Percentiles rank a stretch among this genome's conserved stretches.
phyloP scores from a whole-genome alignment of 352 stramenopile genomes.

The Globisporangium barbulae region DNA sequence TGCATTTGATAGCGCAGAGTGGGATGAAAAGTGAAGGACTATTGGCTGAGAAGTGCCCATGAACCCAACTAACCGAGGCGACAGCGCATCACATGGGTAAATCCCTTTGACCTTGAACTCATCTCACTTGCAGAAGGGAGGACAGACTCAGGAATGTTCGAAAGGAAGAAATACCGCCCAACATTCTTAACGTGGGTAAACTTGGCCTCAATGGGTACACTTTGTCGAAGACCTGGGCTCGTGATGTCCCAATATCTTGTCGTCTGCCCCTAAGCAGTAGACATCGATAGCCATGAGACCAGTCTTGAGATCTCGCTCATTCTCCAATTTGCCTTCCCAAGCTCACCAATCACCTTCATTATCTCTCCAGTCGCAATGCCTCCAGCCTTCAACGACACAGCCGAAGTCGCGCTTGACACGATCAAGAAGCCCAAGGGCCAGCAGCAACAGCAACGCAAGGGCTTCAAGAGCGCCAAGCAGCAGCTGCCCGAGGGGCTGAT shows the following conservation, averaged over 20 bases:
- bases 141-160: too few species aligned
- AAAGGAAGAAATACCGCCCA: too few species aligned
- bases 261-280: too few species aligned
- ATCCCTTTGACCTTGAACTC: too few species aligned
- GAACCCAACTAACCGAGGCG: too few species aligned
- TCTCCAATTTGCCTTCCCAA: background rate
- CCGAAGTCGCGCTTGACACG: background rate
- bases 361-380: background rate
- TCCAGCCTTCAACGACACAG: background rate
- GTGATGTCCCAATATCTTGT: too few species aligned
- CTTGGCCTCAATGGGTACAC: background rate
- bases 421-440: background rate
- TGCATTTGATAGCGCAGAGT: too few species aligned
- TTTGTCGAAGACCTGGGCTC: too few species aligned
- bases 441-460: background rate
- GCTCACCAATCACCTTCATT: background rate
- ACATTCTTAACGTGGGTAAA: background rate
- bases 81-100: too few species aligned
- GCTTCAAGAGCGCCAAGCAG: background rate
- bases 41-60: too few species aligned
- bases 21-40: too few species aligned
- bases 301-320: background rate
- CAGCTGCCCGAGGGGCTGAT: constrained; percentile 4
- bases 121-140: too few species aligned
- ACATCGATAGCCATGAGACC: background rate